Conservation (phyloP, 2,329 filamentous ascomycete species). For the Xylaria sp. region DNA sequence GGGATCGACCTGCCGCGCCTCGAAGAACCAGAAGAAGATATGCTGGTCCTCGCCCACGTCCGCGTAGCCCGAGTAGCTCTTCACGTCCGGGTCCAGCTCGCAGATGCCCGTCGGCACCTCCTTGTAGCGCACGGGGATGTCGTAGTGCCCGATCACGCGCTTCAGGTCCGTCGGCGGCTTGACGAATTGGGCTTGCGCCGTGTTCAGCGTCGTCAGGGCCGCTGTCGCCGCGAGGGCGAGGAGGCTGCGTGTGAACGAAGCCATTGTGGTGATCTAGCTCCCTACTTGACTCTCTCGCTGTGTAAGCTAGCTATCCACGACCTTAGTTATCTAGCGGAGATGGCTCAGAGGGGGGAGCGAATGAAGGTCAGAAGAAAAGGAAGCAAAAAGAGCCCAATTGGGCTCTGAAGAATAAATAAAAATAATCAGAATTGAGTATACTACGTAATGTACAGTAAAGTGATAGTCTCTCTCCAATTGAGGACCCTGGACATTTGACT, state of each 20-base stretch:
- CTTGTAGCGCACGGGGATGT: slow-evolving; percentile 59
- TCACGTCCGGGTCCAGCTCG: slow-evolving; percentile 56
- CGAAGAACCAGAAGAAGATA: slow-evolving; percentile 63
- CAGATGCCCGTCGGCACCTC: slow-evolving; percentile 59
- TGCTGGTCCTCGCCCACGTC: slow-evolving; percentile 55
- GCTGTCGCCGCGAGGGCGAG: slow-evolving; percentile 38
- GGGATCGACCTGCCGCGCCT: slow-evolving; percentile 58
- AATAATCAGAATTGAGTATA: not conserved
- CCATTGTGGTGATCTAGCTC: slow-evolving; percentile 35
- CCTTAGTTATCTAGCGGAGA: not conserved
- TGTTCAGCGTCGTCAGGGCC: slow-evolving; percentile 29
- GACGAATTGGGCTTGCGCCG: slow-evolving; percentile 47
- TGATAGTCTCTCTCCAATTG: not conserved
- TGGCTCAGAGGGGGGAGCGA: not conserved
- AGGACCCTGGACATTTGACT: slow-evolving; percentile 9
- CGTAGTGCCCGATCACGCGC: slow-evolving; percentile 47
- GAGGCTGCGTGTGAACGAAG: slow-evolving; percentile 36
- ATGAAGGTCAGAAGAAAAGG: not conserved
- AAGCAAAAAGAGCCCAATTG: slow-evolving; percentile 1
- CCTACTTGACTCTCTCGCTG: not conserved
- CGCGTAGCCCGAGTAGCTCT: slow-evolving; percentile 57
- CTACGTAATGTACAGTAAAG: slow-evolving; percentile 1
- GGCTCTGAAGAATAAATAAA: slow-evolving; percentile 7
- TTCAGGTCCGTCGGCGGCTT: slow-evolving; percentile 46
- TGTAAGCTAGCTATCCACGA: not conserved